These are phyloP conservation scores for Scedosporium apiospermum DNA, from an alignment of 2,329 filamentous ascomycete genomes.

Conservation along the genomic window DNA sequence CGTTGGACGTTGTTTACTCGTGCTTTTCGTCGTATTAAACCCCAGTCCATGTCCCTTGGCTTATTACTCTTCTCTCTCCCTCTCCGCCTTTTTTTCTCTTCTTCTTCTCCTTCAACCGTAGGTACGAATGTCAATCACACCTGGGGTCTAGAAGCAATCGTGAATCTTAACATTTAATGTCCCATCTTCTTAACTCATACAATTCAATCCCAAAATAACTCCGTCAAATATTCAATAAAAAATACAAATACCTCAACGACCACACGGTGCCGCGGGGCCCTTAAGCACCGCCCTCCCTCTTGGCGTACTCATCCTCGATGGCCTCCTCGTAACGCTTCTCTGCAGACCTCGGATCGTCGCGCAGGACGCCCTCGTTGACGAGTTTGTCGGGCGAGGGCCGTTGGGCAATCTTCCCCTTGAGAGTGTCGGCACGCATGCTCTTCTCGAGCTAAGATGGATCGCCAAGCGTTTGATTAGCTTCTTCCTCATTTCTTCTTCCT, in stretches of 20 bases:
- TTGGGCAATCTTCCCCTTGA: conserved; percentile 78
- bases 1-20: too few relatives aligned
- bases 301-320: conserved; percentile 55
- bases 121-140: too few relatives aligned
- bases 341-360: conserved; percentile 52
- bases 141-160: too few relatives aligned
- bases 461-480: neutral
- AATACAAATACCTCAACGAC: neutral
- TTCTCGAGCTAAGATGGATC: conserved; percentile 52
- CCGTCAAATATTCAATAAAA: neutral
- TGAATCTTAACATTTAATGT: too few relatives aligned
- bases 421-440: conserved; percentile 75
- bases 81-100: too few relatives aligned
- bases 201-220: neutral
- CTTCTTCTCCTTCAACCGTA: too few relatives aligned
- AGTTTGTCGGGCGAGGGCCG: conserved; percentile 69
- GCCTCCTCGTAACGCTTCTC: conserved; percentile 50
- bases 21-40: too few relatives aligned
- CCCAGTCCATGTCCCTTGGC: too few relatives aligned
- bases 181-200: too few relatives aligned
- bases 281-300: conserved; percentile 52
- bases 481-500: neutral
- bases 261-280: neutral
- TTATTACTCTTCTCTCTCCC: too few relatives aligned
- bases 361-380: conserved; percentile 70